Percentiles rank a stretch among this genome's conserved stretches.
phyloP scores from a whole-genome alignment of 148 eudicot species.

The Polygonum maritimum region DNA sequence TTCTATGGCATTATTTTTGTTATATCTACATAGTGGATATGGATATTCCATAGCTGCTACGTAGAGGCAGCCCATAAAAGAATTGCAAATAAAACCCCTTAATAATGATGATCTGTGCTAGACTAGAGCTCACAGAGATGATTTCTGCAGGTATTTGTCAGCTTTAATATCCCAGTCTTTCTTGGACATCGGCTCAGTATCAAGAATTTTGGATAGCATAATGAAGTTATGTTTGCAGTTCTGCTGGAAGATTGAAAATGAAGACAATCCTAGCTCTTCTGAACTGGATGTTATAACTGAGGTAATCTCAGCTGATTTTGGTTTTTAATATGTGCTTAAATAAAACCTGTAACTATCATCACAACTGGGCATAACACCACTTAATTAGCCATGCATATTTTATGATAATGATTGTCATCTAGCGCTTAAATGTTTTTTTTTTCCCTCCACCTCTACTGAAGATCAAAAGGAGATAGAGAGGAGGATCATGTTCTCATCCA shows the following conservation, averaged over 20 bases:
- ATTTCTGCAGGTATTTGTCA: constrained; percentile 73
- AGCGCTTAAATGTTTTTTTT: background rate
- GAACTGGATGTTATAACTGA: constrained; percentile 89
- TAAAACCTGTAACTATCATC: background rate
- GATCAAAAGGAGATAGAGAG: background rate
- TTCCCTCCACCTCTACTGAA: background rate
- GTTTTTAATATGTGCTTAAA: background rate
- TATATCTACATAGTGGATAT: background rate
- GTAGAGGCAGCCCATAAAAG: background rate
- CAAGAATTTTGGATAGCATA: constrained; percentile 89
- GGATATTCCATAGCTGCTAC: background rate
- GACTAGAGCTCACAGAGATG: background rate
- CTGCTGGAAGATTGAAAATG: constrained; percentile 93
- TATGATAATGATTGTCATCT: background rate
- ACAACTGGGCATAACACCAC: background rate
- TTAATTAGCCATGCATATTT: background rate
- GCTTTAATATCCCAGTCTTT: constrained; percentile 97
- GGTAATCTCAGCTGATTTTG: constrained; percentile 29
- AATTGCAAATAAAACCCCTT: background rate
- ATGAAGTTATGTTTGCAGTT: constrained; percentile 90
- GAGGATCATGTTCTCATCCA: background rate
- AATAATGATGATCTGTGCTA: background rate
- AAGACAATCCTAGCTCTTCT: constrained; percentile 52
- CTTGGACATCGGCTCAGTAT: constrained; percentile 96
- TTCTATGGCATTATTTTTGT: background rate